Conservation (phyloP, 352 stramenopile species). For the Pythium pectinolyticum region DNA sequence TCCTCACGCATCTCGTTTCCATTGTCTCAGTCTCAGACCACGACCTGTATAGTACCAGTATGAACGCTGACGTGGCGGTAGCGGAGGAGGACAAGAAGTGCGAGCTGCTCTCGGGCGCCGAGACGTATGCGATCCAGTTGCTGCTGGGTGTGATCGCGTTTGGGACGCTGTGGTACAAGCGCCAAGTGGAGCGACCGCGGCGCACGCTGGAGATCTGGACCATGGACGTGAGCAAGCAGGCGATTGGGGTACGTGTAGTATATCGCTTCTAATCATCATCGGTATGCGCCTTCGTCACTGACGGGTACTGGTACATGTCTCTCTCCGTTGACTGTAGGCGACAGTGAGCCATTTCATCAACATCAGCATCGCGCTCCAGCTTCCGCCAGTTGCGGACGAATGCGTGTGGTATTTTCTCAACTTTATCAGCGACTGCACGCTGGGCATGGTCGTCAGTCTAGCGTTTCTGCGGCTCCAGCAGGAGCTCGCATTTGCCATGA, state of each 20-base stretch:
- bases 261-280: neutral
- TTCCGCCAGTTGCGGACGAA: conserved; percentile 79
- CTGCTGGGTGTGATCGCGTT: conserved; percentile 66
- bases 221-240: conserved; percentile 85
- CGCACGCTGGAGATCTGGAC: conserved; percentile 73
- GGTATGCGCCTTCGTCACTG: neutral
- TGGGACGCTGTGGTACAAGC: conserved; percentile 82
- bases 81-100: conserved; percentile 35
- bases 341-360: conserved; percentile 73
- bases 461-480: conserved; percentile 41
- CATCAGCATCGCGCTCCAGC: conserved; percentile 60
- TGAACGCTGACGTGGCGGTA: neutral
- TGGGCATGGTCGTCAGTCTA: conserved; percentile 78
- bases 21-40: neutral
- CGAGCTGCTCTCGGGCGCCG: conserved; percentile 61
- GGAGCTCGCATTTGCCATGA: conserved; percentile 70
- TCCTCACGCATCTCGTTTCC: neutral
- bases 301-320: neutral
- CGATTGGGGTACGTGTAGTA: conserved; percentile 57
- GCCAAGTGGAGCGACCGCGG: conserved; percentile 69
- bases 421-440: conserved; percentile 76
- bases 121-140: conserved; percentile 72
- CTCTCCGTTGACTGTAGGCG: conserved; percentile 30
- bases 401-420: conserved; percentile 89
- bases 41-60: no score